phyloP scores from a whole-genome alignment of 1,284 basidiomycete species.

The Apiotrichum sp. region DNA sequence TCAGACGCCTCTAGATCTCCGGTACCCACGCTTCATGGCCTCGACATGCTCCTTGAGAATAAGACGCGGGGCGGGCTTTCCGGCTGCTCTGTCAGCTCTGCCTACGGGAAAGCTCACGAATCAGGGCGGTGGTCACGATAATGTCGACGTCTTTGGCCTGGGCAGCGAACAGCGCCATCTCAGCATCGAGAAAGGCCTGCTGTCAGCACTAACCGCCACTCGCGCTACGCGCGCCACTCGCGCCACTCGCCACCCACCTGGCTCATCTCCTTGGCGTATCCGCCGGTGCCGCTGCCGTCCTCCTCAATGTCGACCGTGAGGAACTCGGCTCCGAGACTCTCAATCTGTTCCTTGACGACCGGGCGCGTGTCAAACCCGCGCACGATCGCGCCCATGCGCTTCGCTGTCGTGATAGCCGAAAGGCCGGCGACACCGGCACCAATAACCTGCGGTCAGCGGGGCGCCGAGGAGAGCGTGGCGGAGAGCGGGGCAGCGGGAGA shows the following conservation, averaged over 20 bases:
- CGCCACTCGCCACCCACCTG: conserved; percentile 52
- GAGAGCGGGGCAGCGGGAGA: too few species aligned
- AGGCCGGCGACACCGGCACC: conserved; percentile 79
- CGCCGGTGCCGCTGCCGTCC: conserved; percentile 69
- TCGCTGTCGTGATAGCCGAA: conserved; percentile 72
- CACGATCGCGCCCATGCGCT: conserved; percentile 73
- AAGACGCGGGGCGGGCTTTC: conserved; percentile 72
- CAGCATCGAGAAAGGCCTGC: conserved; percentile 64
- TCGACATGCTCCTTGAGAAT: conserved; percentile 72
- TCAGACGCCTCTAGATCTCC: neutral
- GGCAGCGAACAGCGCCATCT: conserved; percentile 78
- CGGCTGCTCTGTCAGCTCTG: conserved; percentile 57
- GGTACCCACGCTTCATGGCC: conserved; percentile 64
- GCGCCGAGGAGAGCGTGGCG: neutral
- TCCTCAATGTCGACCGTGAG: conserved; percentile 69
- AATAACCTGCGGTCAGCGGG: conserved; percentile 50
- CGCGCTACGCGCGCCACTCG: neutral
- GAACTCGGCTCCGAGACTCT: conserved; percentile 79
- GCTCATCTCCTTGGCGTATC: conserved; percentile 84
- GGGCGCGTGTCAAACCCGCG: conserved; percentile 77
- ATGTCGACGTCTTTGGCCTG: conserved; percentile 82
- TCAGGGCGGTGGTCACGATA: conserved; percentile 61
- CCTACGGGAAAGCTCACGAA: conserved; percentile 47
- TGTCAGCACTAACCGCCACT: neutral
- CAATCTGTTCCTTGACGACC: conserved; percentile 75